Percentiles rank a stretch among this genome's conserved stretches.
phyloP scores from a whole-genome alignment of 169 alveolate genomes.

The Eimeria sp. region DNA sequence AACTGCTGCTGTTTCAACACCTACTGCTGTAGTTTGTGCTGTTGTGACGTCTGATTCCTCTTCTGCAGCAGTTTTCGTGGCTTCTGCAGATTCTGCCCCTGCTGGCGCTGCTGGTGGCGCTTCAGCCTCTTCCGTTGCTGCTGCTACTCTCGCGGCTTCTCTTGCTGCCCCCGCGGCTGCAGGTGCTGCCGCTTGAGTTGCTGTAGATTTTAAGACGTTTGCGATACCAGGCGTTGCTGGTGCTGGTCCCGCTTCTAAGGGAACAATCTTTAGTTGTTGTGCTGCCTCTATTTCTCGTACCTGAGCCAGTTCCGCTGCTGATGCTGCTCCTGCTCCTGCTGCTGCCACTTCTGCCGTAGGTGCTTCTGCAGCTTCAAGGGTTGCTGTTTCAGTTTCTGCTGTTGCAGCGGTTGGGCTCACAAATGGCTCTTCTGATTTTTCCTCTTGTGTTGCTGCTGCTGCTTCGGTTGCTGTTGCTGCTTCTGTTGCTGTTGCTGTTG shows the following conservation, averaged over 20 bases:
- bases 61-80: neutral
- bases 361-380: neutral
- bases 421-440: neutral
- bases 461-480: neutral
- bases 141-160: neutral
- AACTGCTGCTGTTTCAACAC: neutral
- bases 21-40: neutral
- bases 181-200: neutral
- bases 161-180: neutral
- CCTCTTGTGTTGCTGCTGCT: neutral
- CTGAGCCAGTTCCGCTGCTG: neutral
- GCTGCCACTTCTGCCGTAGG: neutral
- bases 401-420: neutral
- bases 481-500: neutral
- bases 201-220: neutral
- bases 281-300: neutral
- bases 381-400: neutral
- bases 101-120: neutral
- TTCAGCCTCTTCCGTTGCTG: too few species aligned
- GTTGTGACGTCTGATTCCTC: neutral
- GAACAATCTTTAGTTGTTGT: neutral
- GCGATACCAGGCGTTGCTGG: neutral
- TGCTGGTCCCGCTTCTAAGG: neutral
- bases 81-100: neutral
- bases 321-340: neutral